Percentiles rank a stretch among this genome's conserved stretches.
phyloP scores from a whole-genome alignment of 495 filamentous ascomycete genomes.

The Hyaloscypha variabilis region DNA sequence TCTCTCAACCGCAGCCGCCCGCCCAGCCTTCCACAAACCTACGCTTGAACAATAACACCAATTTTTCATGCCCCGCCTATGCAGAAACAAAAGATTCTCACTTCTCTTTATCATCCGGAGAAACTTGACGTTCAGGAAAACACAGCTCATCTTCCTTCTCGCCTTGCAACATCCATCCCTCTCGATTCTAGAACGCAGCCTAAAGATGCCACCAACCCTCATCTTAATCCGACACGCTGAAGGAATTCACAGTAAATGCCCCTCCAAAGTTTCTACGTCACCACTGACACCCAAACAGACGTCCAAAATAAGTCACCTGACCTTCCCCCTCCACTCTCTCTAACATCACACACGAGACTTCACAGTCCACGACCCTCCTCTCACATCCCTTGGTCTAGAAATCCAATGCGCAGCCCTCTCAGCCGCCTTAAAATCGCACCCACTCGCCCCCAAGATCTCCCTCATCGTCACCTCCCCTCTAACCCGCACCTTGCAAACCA shows the following conservation, averaged over 20 bases:
- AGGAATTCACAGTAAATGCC: constrained; percentile 50
- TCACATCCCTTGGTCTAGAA: constrained; percentile 50
- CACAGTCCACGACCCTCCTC: constrained; percentile 50
- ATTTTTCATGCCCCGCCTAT: too few relatives aligned
- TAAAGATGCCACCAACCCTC: constrained; percentile 54
- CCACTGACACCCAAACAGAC: constrained; percentile 9
- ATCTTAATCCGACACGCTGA: constrained; percentile 60
- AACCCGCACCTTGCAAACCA: constrained; percentile 57
- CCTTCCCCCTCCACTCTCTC: not conserved
- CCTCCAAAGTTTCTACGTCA: not conserved
- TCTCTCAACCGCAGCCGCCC: too few relatives aligned
- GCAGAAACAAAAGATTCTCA: too few relatives aligned
- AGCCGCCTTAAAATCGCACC: constrained; percentile 42
- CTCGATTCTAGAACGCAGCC: not conserved
- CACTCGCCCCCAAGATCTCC: constrained; percentile 48
- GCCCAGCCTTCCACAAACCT: too few relatives aligned
- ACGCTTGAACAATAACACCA: too few relatives aligned
- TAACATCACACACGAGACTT: constrained; percentile 42
- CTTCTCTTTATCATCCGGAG: not conserved
- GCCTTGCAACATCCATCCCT: not conserved
- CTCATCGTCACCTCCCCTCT: constrained; percentile 59
- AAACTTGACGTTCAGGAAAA: not conserved
- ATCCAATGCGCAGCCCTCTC: constrained; percentile 51
- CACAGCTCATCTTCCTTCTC: not conserved
- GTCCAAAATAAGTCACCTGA: constrained; percentile 22